Conservation (phyloP, 805 yeast genomes). For the Saturnispora saitoi region DNA sequence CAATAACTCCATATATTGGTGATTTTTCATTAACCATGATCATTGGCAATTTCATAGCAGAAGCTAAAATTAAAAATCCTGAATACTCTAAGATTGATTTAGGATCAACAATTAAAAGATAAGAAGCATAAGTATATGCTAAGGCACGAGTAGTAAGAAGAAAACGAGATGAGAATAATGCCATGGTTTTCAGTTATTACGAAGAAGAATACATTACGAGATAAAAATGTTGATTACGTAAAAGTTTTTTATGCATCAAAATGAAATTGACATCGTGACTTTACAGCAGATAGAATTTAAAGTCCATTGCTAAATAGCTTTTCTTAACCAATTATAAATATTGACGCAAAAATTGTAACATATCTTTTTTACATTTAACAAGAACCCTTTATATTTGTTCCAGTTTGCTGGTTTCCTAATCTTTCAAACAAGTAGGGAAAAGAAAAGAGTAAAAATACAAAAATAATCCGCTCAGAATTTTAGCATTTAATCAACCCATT, state of each 20-base stretch:
- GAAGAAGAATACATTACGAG: not conserved
- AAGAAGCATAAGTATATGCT: slow-evolving; percentile 18
- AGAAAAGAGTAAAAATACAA: not conserved
- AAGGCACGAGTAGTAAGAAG: slow-evolving; percentile 18
- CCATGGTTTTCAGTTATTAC: slow-evolving; percentile 17
- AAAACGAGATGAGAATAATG: slow-evolving; percentile 21
- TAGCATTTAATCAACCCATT: not conserved
- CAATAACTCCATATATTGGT: slow-evolving; percentile 38
- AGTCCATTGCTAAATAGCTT: no score
- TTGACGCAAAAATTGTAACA: no score
- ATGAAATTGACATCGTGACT: no score
- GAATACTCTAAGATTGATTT: slow-evolving; percentile 23
- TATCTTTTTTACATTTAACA: not conserved
- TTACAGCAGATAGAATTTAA: no score
- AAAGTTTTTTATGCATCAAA: not conserved
- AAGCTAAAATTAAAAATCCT: slow-evolving; percentile 22
- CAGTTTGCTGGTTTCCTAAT: not conserved
- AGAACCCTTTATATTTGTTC: not conserved
- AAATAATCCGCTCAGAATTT: not conserved
- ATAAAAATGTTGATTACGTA: not conserved
- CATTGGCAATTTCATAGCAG: slow-evolving; percentile 28
- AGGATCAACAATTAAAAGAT: slow-evolving; percentile 20
- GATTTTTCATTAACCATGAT: slow-evolving; percentile 26
- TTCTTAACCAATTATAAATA: not conserved
- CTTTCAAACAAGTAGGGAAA: not conserved